phyloP scores from a whole-genome alignment of 768 basidiomycete genomes.

The Lactarius psammicola region DNA sequence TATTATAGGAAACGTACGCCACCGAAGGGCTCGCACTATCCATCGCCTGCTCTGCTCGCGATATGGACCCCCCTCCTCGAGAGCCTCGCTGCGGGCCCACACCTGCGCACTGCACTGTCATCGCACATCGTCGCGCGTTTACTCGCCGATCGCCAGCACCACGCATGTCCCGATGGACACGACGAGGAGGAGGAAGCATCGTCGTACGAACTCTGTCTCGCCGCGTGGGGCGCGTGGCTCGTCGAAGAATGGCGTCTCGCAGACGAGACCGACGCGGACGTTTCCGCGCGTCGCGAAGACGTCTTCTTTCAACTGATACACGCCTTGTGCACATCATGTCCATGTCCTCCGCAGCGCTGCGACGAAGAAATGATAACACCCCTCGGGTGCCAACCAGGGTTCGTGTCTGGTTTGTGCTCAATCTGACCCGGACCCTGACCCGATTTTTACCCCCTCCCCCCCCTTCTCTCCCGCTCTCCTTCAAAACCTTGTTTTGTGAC shows the following conservation, averaged over 20 bases:
- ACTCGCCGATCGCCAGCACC: conserved; percentile 28
- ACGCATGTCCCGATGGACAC: conserved; percentile 4
- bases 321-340: conserved; percentile 36
- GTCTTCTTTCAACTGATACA: conserved; percentile 47
- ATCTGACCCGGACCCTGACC: not conserved
- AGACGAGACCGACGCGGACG: conserved; percentile 36
- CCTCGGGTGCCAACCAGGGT: conserved; percentile 38
- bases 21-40: conserved; percentile 44
- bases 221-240: conserved; percentile 70
- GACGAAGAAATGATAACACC: conserved; percentile 15
- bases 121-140: conserved; percentile 44
- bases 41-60: conserved; percentile 50
- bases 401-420: conserved; percentile 19
- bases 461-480: not conserved
- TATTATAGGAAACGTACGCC: conserved; percentile 53
- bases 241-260: conserved; percentile 44
- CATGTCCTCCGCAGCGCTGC: conserved; percentile 36
- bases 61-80: conserved; percentile 67
- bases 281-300: conserved; percentile 45
- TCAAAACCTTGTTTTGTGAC: conserved; percentile 2
- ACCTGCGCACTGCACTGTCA: conserved; percentile 51
- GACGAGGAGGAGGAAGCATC: conserved; percentile 34
- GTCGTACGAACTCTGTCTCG: conserved; percentile 58
- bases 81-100: conserved; percentile 48
- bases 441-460: not conserved